Evolutionary conservation across 2,329 filamentous ascomycete genomes (phyloP).

Genomic region (Diaporthe nobilis): DNA sequence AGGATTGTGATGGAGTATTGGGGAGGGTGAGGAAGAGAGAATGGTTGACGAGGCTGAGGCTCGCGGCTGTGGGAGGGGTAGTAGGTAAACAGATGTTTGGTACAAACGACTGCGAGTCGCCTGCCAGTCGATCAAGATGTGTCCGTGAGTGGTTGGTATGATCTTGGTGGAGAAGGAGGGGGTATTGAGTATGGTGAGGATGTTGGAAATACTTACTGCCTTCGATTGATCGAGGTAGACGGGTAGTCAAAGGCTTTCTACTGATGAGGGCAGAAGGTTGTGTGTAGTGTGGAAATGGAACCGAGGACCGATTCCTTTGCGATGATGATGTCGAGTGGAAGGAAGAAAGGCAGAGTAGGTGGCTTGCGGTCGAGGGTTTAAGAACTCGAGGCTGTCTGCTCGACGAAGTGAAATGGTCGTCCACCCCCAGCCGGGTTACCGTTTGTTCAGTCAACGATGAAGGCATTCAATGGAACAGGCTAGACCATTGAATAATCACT

Average conservation of each 20-base stretch:
- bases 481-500: background rate
- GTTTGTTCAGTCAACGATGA: background rate
- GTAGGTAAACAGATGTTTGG: too few relatives aligned
- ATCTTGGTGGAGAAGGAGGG: too few relatives aligned
- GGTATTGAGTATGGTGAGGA: too few relatives aligned
- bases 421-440: background rate
- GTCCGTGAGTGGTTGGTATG: background rate
- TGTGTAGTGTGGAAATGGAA: background rate
- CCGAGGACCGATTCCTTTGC: too few relatives aligned
- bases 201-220: background rate
- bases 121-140: background rate
- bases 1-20: too few relatives aligned
- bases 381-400: background rate
- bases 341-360: background rate
- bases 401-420: background rate
- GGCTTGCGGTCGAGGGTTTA: background rate
- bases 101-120: background rate
- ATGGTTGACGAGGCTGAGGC: too few relatives aligned
- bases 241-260: background rate
- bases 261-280: background rate
- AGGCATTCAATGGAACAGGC: background rate
- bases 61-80: too few relatives aligned
- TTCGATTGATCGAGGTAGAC: background rate
- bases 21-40: too few relatives aligned
- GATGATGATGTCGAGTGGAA: background rate